Evolutionary conservation across 345 rosid species (phyloP), one percentile per base, ranked within the genome.

Genomic region (Trapa bicornis): DNA sequence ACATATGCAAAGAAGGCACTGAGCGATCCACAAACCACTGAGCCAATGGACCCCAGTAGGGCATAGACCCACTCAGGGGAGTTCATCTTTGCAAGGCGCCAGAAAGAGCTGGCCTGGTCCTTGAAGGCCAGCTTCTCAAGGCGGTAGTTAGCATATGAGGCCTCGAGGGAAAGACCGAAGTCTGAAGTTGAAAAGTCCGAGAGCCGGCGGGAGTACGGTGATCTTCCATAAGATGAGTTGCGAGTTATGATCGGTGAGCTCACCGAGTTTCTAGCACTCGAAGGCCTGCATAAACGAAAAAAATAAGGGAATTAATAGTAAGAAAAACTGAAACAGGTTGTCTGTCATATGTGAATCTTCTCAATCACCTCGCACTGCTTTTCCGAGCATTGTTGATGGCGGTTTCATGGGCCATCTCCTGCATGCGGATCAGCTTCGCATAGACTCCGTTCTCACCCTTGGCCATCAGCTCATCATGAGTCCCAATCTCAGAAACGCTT

Each of bases 171-270:
- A 73, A 93, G 94, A 70, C 88, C 85, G 61, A 93, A 93, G 79
- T 93, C 98, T 36, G 98, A 88, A n/a, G 98, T 93, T 33, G 98
- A 93, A 80, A 93, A 93, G 74, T 93, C 98, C 1, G 98, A 93
- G 14, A 93, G 87, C 69, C 98, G 79, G 58, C 98, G 85, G 1
- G 98, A 93, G 67, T 88, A 93, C 6, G 98, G 98, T 61, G 98
- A 93, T 67, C 98, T 85, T 10, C 98, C 98, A 74, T 93, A 93
- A 0, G 98, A 93, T 0, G 98, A 93, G 74, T 93, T 93, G 11
- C 97, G 81, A 2, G 98, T 84, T 56, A 93, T 93, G 69, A 93
- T 93, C 0, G 98, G 98, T 7, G 98, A 93, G 85, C 98, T 90
- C 48, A 93, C 94, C 1, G 98, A 93, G 84, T 90, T 93, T 78